Evolutionary conservation across 495 filamentous ascomycete genomes (phyloP).

Genomic region (Penicillium lagena): DNA sequence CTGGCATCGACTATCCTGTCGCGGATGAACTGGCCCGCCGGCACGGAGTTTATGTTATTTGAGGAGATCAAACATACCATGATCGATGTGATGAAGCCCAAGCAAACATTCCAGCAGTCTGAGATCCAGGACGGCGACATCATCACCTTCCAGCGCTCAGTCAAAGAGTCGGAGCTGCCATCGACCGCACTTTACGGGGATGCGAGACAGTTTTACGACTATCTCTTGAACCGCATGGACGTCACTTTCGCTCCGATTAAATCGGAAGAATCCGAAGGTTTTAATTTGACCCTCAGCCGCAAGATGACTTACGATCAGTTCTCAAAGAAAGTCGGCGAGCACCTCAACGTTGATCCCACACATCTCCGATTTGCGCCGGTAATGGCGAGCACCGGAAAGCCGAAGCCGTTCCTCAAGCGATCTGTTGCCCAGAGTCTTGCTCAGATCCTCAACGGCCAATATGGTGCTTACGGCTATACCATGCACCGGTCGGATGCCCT

Average conservation of each 20-base stretch:
- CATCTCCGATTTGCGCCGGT: slow-evolving; percentile 88
- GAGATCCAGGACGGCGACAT: slow-evolving; percentile 98
- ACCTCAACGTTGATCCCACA: slow-evolving; percentile 69
- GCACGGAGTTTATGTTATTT: slow-evolving; percentile 61
- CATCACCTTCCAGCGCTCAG: slow-evolving; percentile 76
- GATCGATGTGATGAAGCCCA: slow-evolving; percentile 92
- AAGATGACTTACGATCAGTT: slow-evolving; percentile 90
- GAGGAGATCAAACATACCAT: slow-evolving; percentile 98
- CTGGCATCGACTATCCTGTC: slow-evolving; percentile 73
- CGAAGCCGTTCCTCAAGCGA: slow-evolving; percentile 71
- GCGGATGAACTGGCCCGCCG: slow-evolving; percentile 78
- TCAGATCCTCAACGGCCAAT: slow-evolving; percentile 64
- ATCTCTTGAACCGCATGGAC: slow-evolving; percentile 73
- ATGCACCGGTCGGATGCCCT: slow-evolving; percentile 69
- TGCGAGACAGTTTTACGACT: slow-evolving; percentile 84
- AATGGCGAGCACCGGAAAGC: slow-evolving; percentile 62
- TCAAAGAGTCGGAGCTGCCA: slow-evolving; percentile 55
- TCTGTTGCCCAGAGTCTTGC: slow-evolving; percentile 55
- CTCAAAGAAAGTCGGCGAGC: slow-evolving; percentile 77
- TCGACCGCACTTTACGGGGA: slow-evolving; percentile 48
- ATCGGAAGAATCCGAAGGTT: slow-evolving; percentile 44
- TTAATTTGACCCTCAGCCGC: slow-evolving; percentile 69
- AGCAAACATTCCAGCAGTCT: slow-evolving; percentile 76
- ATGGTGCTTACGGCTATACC: slow-evolving; percentile 53
- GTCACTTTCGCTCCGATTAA: slow-evolving; percentile 47